Base-by-base conservation (phyloP, 2,329 filamentous ascomycete genomes). In the Talaromyces islandicus region DNA sequence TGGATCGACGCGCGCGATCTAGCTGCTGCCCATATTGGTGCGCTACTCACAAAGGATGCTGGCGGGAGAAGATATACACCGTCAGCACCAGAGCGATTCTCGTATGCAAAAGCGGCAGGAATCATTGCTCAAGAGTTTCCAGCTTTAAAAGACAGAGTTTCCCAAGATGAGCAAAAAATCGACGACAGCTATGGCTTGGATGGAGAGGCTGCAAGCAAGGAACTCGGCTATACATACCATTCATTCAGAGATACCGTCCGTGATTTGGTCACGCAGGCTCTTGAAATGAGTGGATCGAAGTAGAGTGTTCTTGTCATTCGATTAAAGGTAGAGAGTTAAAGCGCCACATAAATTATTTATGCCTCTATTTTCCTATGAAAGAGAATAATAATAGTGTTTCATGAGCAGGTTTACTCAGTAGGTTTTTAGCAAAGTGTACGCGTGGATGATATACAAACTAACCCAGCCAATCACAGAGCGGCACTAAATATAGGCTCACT, bases 1-100 rank as follows among this genome's bases (percentile, higher is more conserved):
- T 82, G 77, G 76, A 74, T 81, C n/a, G 79, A 81, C 60, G 80
- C 78, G 1, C 68, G 80, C 5, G 79, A 81, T 63, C 66, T 82
- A 1, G 79, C 79, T 0, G 62, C 67, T n/a, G 78, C 77, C 0
- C 80, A 81, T 63, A 73, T 79, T 2, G 72, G 74, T 46, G 78
- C 79, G 1, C 65, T 80, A 1, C 38, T 80, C 9, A 66, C 64
- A 0, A 67, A 68, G 0, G 73, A 74, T 2, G 75, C 67, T 25
- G 54, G 58, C 0, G 58, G 58, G 2, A 56, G 76, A 61, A 65
- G 80, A 46, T 81, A 74, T 61, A 69, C 74, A 1, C 70, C 75
- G 12, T 72, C 73, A 1, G 71, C 77, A 0, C 72, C 77, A 0
- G 77, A 82, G 63, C 69, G 70, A 6, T 83, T 82, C 58, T 78